Evolutionary conservation across 1,284 basidiomycete species (phyloP).

Genomic region (Pterula multifida): DNA sequence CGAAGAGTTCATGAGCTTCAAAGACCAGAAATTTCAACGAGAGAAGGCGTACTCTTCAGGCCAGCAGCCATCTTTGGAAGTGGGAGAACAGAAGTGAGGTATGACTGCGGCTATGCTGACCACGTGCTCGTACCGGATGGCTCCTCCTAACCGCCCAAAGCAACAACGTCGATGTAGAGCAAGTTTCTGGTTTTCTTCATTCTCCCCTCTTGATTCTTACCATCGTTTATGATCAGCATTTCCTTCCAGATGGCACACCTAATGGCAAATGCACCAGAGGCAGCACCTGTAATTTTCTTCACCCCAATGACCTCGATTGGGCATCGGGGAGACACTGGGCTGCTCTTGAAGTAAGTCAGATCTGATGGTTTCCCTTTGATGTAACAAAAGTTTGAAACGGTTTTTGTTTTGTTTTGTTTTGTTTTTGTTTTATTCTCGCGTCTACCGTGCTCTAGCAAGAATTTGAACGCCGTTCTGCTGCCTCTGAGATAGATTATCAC

Average conservation of each 20-base stretch:
- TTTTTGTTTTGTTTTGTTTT: not conserved
- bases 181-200: not conserved
- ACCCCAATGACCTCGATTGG: not conserved
- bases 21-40: not conserved
- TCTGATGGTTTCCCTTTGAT: not conserved
- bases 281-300: not conserved
- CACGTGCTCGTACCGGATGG: not conserved
- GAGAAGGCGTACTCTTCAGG: slow-evolving; percentile 16
- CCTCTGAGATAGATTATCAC: not conserved
- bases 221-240: not conserved
- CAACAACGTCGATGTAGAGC: not conserved
- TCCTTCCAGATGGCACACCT: not conserved
- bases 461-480: not conserved
- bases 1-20: not conserved
- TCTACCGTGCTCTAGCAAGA: not conserved
- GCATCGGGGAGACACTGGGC: not conserved
- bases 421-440: not conserved
- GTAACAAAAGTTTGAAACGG: not conserved
- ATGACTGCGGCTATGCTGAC: not conserved
- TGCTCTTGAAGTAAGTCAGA: not conserved
- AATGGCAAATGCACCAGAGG: not conserved
- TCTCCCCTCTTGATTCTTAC: not conserved
- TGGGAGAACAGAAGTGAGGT: not conserved
- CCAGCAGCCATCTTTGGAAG: slow-evolving; percentile 13
- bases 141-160: not conserved